Base-by-base conservation (phyloP, 2,329 filamentous ascomycete species). In the Chaetomium olivaceum region DNA sequence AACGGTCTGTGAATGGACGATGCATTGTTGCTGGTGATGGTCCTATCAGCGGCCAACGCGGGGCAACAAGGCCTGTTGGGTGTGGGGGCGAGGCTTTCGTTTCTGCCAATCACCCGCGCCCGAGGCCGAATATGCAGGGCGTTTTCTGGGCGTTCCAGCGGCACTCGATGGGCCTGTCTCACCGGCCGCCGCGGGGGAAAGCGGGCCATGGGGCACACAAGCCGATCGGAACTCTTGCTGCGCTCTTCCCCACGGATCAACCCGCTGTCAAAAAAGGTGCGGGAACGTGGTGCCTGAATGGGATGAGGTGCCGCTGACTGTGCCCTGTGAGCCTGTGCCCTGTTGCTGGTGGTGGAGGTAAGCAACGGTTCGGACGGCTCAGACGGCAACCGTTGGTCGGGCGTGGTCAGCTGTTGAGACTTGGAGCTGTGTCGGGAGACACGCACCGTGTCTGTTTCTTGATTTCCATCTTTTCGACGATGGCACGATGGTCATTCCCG, bases 41-140 rank as follows among this genome's bases (percentile, higher is more conserved):
- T 29, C 61, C 56, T 55, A 46, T 55, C 46, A 59, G 9, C 48
- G 56, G 9, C 56, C 48, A 59, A 58, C 62, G 56, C 62, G 56
- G 62, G 56, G 62, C 62, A 36, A 19, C n/a, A n/a, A 11, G 23
- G 27, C 6, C 27, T 33, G n/a, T 11, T n/a, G 56, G 56, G 48
- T 23, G 31, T 23, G 11, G 51, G 11, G 21, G 25, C 29, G 27
- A 4, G 19, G 9, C 54, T 12, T 36, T 8, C n/a, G 3, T 39
- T 39, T 29, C 39, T 29, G 23, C 52, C 61, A 62, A 62, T 58
- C 61, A 55, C n/a, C 19, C 23, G 31, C 39, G 39, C 39, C 39
- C 39, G 39, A 43, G 39, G 39, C 31, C 9, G 48, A 48, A 14
- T 29, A 27, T 59, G 57, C 39, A 33, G 29, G 39, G 23, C 33